Evolutionary conservation across 164 flowering plant species (phyloP).

Genomic region (Kingdonia uniflora): DNA sequence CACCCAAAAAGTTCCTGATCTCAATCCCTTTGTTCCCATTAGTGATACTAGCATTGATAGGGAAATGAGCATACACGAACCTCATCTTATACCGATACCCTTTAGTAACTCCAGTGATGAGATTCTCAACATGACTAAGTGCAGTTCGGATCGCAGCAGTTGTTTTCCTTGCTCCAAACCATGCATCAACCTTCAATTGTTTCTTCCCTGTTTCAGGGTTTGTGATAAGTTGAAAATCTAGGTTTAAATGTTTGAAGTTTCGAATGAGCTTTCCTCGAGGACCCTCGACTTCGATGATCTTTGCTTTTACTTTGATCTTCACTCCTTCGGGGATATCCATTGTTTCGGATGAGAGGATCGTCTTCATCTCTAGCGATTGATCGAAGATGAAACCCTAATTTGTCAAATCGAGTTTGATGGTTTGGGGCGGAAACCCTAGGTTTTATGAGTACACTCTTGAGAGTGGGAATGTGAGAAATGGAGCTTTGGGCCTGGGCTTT

Average conservation of each 20-base stretch:
- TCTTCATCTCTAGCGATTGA: no score
- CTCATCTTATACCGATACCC: slow-evolving; percentile 65
- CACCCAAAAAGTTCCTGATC: slow-evolving; percentile 46
- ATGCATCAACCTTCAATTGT: slow-evolving; percentile 49
- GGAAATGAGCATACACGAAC: slow-evolving; percentile 64
- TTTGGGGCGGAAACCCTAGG: no score
- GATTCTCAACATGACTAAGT: slow-evolving; percentile 42
- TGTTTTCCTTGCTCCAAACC: slow-evolving; percentile 58
- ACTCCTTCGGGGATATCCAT: slow-evolving; percentile 35
- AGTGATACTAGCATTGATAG: slow-evolving; percentile 55
- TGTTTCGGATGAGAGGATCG: slow-evolving; percentile 8
- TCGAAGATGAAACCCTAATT: no score
- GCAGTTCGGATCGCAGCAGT: slow-evolving; percentile 23
- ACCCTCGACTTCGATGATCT: slow-evolving; percentile 24
- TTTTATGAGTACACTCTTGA: no score
- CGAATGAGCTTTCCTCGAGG: slow-evolving; percentile 23
- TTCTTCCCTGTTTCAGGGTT: slow-evolving; percentile 40
- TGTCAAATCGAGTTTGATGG: no score
- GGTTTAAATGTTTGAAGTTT: slow-evolving; percentile 57
- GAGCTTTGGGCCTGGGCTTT: no score
- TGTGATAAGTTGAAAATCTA: slow-evolving; percentile 49
- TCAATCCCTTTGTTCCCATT: slow-evolving; percentile 21
- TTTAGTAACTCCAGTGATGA: slow-evolving; percentile 56
- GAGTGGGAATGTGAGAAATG: no score
- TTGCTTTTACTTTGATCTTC: slow-evolving; percentile 40